Conservation (phyloP, 2,329 filamentous ascomycete species). For the Colletotrichum sp. region DNA sequence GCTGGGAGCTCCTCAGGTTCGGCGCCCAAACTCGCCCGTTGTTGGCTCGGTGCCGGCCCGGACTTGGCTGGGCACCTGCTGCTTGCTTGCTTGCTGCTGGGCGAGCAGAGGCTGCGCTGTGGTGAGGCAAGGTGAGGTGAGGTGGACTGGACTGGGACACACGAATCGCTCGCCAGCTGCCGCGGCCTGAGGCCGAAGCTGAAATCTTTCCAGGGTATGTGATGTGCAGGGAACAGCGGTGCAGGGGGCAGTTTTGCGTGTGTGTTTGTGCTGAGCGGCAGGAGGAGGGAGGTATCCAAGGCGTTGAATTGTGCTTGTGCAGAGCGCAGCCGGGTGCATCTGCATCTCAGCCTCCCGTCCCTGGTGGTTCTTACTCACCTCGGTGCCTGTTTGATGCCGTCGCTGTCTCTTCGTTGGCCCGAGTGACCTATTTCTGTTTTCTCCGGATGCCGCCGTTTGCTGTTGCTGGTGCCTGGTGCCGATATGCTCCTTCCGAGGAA, state of each 20-base stretch:
- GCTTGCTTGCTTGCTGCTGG: neutral
- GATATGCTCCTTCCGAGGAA: neutral
- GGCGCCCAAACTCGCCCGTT: neutral
- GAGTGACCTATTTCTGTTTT: neutral
- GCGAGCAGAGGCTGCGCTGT: neutral
- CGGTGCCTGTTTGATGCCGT: neutral
- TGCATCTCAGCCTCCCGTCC: neutral
- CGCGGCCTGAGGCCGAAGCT: neutral
- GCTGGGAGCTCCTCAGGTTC: neutral
- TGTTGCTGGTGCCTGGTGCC: neutral
- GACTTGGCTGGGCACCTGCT: neutral
- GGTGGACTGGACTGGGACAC: neutral
- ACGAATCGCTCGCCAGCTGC: neutral
- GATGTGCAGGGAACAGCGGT: neutral
- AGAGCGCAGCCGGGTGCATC: neutral
- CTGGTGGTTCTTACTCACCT: neutral
- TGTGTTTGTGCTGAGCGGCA: neutral
- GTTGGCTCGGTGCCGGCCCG: slow-evolving; percentile 18
- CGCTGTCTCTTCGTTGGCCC: neutral
- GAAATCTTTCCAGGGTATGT: neutral
- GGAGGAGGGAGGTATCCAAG: neutral
- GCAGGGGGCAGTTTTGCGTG: neutral
- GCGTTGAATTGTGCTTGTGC: neutral
- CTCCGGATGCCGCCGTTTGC: neutral
- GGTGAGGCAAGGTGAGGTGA: neutral